phyloP scores from a whole-genome alignment of 2,329 filamentous ascomycete genomes.

The Sporothrix pseudoabietina region DNA sequence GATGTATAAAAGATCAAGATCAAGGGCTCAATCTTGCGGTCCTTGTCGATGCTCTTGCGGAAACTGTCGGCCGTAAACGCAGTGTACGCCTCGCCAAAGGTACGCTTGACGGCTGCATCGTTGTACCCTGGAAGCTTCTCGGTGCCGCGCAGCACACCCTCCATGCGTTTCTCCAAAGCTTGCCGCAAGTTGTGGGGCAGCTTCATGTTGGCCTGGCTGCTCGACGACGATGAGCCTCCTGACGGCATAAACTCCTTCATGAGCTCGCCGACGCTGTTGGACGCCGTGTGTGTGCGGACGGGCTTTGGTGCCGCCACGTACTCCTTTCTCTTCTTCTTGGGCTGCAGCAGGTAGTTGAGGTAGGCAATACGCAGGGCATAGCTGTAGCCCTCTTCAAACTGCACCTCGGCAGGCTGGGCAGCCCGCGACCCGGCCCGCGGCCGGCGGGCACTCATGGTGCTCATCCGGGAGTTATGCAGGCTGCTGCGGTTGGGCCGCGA shows the following conservation, averaged over 20 bases:
- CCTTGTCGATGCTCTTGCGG: constrained; percentile 89
- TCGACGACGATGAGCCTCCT: constrained; percentile 43
- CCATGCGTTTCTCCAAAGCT: constrained; percentile 69
- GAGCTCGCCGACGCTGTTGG: constrained; percentile 74
- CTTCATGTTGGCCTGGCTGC: constrained; percentile 57
- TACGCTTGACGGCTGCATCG: constrained; percentile 87
- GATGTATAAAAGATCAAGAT: constrained; percentile 96
- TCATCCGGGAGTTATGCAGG: constrained; percentile 48
- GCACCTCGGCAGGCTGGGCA: constrained; percentile 48
- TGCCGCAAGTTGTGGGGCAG: constrained; percentile 59
- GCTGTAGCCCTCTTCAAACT: constrained; percentile 81
- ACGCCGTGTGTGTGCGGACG: constrained; percentile 43
- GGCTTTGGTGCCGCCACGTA: constrained; percentile 65
- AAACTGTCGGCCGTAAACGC: constrained; percentile 88
- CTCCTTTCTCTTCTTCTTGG: constrained; percentile 84
- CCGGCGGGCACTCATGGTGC: constrained; percentile 40
- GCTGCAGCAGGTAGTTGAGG: constrained; percentile 89
- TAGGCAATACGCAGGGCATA: constrained; percentile 90
- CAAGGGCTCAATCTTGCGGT: constrained; percentile 87
- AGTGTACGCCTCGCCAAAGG: constrained; percentile 92
- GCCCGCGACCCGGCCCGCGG: constrained; percentile 51
- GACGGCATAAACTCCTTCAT: constrained; percentile 76
- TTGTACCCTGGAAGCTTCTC: constrained; percentile 87
- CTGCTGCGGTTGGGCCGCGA: constrained; percentile 51
- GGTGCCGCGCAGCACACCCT: constrained; percentile 75